phyloP scores from a whole-genome alignment of 495 filamentous ascomycete species.

The Glutinoglossum americanum region DNA sequence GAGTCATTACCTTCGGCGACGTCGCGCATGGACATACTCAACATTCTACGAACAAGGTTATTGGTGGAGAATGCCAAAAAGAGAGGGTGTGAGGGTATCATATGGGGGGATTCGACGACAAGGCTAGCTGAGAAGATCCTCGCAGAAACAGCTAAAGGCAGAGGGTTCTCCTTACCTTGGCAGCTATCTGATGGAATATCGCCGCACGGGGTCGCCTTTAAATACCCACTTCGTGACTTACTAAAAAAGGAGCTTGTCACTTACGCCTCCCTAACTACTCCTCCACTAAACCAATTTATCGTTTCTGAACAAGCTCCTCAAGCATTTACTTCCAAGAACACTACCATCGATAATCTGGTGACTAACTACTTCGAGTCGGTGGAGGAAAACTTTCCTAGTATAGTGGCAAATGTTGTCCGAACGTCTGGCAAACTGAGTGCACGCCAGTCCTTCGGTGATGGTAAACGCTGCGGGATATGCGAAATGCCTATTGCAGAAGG shows the following conservation, averaged over 20 bases:
- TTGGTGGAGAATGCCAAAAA: conserved; percentile 39
- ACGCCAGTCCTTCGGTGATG: not conserved
- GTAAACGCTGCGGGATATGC: not conserved
- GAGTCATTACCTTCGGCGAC: conserved; percentile 42
- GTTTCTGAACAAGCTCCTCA: conserved; percentile 18
- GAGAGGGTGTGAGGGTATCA: conserved; percentile 38
- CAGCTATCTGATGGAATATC: conserved; percentile 51
- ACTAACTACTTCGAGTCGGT: conserved; percentile 68
- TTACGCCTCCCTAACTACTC: conserved; percentile 30
- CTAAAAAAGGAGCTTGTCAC: conserved; percentile 54
- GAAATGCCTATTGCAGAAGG: conserved; percentile 11
- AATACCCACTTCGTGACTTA: conserved; percentile 62
- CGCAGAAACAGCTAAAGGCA: conserved; percentile 71
- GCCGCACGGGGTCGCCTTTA: conserved; percentile 34
- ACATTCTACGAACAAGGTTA: conserved; percentile 44
- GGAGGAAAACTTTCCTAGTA: conserved; percentile 70
- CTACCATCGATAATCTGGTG: conserved; percentile 84
- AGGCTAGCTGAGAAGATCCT: conserved; percentile 71
- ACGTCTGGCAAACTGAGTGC: conserved; percentile 57
- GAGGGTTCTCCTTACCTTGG: conserved; percentile 66
- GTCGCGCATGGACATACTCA: conserved; percentile 50
- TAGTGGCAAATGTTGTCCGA: conserved; percentile 83
- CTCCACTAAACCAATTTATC: conserved; percentile 30
- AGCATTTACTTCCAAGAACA: conserved; percentile 39
- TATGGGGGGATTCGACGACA: conserved; percentile 77